These are phyloP conservation scores for Paraurostyla sp. DNA, from an alignment of 73 alveolate genomes.

Conservation along the genomic window DNA sequence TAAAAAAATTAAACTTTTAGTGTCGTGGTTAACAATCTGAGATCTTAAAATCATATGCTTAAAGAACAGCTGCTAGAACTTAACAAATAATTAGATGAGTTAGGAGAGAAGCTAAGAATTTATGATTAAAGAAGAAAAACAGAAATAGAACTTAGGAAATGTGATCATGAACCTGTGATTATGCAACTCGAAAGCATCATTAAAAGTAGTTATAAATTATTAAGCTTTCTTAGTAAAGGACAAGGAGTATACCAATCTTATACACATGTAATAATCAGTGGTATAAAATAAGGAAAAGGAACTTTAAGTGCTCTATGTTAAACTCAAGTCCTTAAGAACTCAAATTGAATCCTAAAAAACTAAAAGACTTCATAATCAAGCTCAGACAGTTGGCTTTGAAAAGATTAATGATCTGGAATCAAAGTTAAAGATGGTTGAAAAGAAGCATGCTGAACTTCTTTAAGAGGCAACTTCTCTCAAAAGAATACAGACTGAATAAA, in stretches of 20 bases:
- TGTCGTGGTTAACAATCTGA: background rate
- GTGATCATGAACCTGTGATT: constrained; percentile 43
- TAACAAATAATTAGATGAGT: constrained; percentile 1
- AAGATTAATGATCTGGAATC: constrained; percentile 40
- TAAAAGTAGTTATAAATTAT: background rate
- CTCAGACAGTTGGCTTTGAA: constrained; percentile 33
- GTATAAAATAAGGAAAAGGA: constrained; percentile 12
- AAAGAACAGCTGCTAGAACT: constrained; percentile 15
- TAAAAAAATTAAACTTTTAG: background rate
- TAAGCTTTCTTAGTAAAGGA: constrained; percentile 20
- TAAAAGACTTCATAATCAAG: background rate
- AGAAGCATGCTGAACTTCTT: constrained; percentile 10
- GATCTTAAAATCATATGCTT: background rate
- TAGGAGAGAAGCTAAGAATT: constrained; percentile 1
- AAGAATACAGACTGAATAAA: constrained; percentile 15
- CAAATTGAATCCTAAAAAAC: constrained; percentile 7
- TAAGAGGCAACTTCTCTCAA: constrained; percentile 12
- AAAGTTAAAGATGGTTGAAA: constrained; percentile 15
- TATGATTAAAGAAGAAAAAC: background rate
- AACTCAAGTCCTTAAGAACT: constrained; percentile 9
- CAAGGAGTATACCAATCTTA: constrained; percentile 23
- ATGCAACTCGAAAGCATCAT: constrained; percentile 41
- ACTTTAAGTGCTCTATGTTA: background rate
- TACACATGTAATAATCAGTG: background rate
- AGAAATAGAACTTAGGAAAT: constrained; percentile 17